Conservation (phyloP, 1,284 basidiomycete species). For the Ganoderma sinense region DNA sequence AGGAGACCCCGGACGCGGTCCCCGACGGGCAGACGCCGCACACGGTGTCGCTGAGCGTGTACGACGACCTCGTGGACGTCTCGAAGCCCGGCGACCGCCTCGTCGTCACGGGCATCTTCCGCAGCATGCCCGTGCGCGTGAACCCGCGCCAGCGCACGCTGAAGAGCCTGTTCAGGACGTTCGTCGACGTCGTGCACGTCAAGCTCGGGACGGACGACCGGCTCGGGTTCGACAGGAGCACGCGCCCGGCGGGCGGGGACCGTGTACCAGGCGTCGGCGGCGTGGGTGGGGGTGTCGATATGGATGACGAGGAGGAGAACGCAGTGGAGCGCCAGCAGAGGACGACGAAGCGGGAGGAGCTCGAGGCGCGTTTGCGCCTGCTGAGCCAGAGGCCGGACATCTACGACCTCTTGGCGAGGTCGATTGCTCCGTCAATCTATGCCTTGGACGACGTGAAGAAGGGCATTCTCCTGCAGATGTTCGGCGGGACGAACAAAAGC, state of each 20-base stretch:
- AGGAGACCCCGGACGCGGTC: constrained; percentile 97
- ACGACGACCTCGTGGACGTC: constrained; percentile 97
- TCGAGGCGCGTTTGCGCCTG: constrained; percentile 68
- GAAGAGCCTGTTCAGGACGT: constrained; percentile 98
- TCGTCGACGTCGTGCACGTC: constrained; percentile 94
- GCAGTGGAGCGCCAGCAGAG: constrained; percentile 48
- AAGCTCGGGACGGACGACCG: constrained; percentile 77
- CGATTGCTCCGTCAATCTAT: constrained; percentile 95
- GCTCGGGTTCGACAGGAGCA: constrained; percentile 85
- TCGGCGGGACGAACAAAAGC: constrained; percentile 97
- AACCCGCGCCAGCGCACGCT: constrained; percentile 92
- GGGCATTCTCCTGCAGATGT: constrained; percentile 94
- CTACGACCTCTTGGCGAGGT: constrained; percentile 88
- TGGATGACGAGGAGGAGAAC: constrained; percentile 55
- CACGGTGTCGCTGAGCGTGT: constrained; percentile 94
- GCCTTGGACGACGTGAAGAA: constrained; percentile 99
- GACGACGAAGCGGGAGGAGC: constrained; percentile 60
- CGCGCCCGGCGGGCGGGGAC: constrained; percentile 77
- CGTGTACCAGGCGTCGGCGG: constrained; percentile 84
- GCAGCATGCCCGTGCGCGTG: constrained; percentile 92
- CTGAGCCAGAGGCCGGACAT: constrained; percentile 83
- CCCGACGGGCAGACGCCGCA: constrained; percentile 99
- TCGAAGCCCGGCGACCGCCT: constrained; percentile 95
- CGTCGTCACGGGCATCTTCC: constrained; percentile 92
- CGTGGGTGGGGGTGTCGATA: constrained; percentile 74